Base-by-base conservation (phyloP, 805 yeast species). In the Candida nemodendra region DNA sequence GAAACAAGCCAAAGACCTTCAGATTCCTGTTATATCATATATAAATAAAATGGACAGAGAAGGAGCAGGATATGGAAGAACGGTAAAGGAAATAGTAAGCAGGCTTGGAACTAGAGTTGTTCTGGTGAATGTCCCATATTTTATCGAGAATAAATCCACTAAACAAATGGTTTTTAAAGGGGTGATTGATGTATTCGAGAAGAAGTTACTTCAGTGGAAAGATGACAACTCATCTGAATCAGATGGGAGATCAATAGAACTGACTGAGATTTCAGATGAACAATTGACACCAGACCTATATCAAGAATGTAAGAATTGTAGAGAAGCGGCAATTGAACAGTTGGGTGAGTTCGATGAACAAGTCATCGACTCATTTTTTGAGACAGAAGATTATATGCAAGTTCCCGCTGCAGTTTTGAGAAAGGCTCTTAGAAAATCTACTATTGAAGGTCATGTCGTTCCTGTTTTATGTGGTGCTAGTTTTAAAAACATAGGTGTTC, bases 41-140 rank as follows among this genome's bases (percentile, higher is more conserved):
- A 76, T 93, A 23, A 93, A 93, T 61, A 93, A 93, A 61, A 90
- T 93, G 98, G 99, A 93, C 64, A 72, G 98, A 42, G 84, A 81
- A 12, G 99, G 99, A 15, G 96, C 98, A 1, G 96, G 97, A 0
- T 93, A 79, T 57, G 81, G 95, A 45, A 69, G 96, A 39, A 87
- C 97, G 0, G 95, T 88, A 5, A 79, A 79, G 48, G 97, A 91
- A 50, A 74, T 93, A 18, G 83, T 88, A 11, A 63, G 79, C 15
- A 84, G 85, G 53, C 66, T 93, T 41, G 78, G 78, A 13, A 86
- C 95, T 0, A 71, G 82, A 26, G 88, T 82, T 2, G 84, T 81
- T 0, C 59, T 89, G 23, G 69, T 86, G n/a, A 89, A 83, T 44
- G 64, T 85, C 8, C 99, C 99, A 0, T 74, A 77, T 47, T 89